Evolutionary conservation across 1,284 basidiomycete species (phyloP).

Genomic region (Puccinia hordei): DNA sequence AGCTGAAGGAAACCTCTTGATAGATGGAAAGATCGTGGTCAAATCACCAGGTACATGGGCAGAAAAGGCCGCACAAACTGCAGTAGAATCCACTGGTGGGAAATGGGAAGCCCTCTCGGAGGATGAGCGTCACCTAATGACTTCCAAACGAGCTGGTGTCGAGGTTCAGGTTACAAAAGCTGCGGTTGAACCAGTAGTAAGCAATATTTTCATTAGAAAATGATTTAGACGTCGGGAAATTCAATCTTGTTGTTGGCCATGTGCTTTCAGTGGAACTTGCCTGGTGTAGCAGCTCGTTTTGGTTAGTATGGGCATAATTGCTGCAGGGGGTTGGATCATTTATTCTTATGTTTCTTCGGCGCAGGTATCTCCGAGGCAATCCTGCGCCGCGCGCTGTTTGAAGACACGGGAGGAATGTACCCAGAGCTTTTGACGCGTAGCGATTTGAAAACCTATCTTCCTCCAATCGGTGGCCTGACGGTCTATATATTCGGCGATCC

Average conservation of each 20-base stretch:
- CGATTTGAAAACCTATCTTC: constrained; percentile 91
- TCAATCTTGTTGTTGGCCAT: neutral
- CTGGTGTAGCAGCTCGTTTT: constrained; percentile 65
- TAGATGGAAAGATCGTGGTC: constrained; percentile 83
- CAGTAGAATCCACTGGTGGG: constrained; percentile 22
- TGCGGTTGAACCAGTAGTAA: constrained; percentile 59
- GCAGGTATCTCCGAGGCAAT: constrained; percentile 69
- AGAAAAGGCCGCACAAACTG: constrained; percentile 62
- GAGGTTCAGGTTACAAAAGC: constrained; percentile 80
- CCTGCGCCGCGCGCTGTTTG: constrained; percentile 84
- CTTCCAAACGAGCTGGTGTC: constrained; percentile 69
- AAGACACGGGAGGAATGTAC: constrained; percentile 94
- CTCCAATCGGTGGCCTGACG: constrained; percentile 87
- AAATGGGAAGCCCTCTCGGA: constrained; percentile 62
- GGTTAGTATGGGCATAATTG: too few relatives aligned
- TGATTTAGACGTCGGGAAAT: neutral
- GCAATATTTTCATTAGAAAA: neutral
- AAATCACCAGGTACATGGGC: constrained; percentile 62
- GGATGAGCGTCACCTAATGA: constrained; percentile 62
- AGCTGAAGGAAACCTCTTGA: constrained; percentile 68
- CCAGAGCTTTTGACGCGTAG: constrained; percentile 92
- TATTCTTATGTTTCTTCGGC: too few relatives aligned
- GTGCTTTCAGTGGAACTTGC: constrained; percentile 72
- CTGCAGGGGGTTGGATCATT: too few relatives aligned
- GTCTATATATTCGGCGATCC: constrained; percentile 91